Evolutionary conservation across 2,329 filamentous ascomycete species (phyloP), one percentile per base, ranked within the genome.

Genomic region (Intubia oerlemansii): DNA sequence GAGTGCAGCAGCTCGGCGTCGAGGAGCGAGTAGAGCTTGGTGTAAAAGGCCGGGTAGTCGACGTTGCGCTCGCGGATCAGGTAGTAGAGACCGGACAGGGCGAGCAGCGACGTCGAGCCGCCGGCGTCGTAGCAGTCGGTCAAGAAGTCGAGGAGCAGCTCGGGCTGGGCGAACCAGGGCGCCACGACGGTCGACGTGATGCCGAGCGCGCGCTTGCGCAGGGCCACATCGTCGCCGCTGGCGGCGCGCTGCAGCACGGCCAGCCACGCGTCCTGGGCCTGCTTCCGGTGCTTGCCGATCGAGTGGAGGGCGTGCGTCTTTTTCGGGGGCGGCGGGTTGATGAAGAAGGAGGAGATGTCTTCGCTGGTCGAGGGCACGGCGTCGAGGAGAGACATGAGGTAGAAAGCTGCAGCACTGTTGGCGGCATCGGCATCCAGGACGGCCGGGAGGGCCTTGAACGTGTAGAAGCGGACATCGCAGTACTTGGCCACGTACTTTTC

Each of bases 21-120:
- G 4, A 98, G 64, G 2, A 98, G 62, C 8, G 81, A 90, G 54
- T 98, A 98, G 3, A 98, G 69, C 48, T 93, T 95, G 30, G 62
- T 53, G 53, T 91, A 98, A 53, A 98, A 98, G 18, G 73, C 74
- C 2, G 84, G 82, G 48, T 98, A 98, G 52, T 98, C 88, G 34
- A 98, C 62, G 46, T 98, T 98, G 45, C 80, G 79, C 46, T 88
- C 70, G 38, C 79, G 73, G 41, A 98, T 95, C 29, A 98, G 65
- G 47, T 91, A 88, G 54, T 92, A 98, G 25, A 98, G 72, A 29
- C 88, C 88, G 1, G 80, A 90, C 2, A 98, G 59, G 2, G 90
- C 82, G 13, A 93, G 63, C 5, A 98, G 60, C 5, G 88, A 85
- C 27, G 73, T 81, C 10, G 81, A 76, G 25, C 88, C 88, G 29